Evolutionary conservation across 495 filamentous ascomycete species (phyloP), one percentile per base, ranked within the genome.

Genomic region (Podospora comata): DNA sequence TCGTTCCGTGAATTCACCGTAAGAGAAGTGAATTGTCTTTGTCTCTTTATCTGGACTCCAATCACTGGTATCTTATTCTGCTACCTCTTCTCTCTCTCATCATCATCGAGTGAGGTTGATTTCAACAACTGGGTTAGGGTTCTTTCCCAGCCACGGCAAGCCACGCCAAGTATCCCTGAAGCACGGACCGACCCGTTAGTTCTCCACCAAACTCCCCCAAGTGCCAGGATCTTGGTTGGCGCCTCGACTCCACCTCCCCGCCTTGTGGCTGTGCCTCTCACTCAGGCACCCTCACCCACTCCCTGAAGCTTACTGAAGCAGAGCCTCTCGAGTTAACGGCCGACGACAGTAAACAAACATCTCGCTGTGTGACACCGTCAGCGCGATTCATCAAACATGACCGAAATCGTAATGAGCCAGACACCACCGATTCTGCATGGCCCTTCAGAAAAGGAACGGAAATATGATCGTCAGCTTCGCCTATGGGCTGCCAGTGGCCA

Each of bases 401-500:
- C 82, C 1, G 82, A 83, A 72, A 79, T 81, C 57, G 73, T 83
- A 64, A 78, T 71, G 66, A 80, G 73, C 71, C 83, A 83, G 67
- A 86, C 81, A 0, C 85, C 84, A 15, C 85, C 84, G 2, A 76
- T 84, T 26, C 80, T 85, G 26, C 81, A 83, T 19, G 89, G 86
- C 34, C 92, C 92, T 44, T 89, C 89, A 58, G 92, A 92, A 48
- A 95, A 94, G 77, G 92, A 96, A 76, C 91, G 89, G 79, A 95
- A 92, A 76, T 99, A 99, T 81, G 95, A 99, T 76, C 88, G 95
- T 26, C 95, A 99, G 75, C 87, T 99, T 27, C 91, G 96, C 34
- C 80, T 99, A 28, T 99, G 95, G 95, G 95, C 93, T 64, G 92
- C 94, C 9, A 93, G 84, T 66, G 95, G 95, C 15, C 95, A 99